Base-by-base conservation (phyloP, 164 flowering plant genomes). In the Brasenia schreberi region DNA sequence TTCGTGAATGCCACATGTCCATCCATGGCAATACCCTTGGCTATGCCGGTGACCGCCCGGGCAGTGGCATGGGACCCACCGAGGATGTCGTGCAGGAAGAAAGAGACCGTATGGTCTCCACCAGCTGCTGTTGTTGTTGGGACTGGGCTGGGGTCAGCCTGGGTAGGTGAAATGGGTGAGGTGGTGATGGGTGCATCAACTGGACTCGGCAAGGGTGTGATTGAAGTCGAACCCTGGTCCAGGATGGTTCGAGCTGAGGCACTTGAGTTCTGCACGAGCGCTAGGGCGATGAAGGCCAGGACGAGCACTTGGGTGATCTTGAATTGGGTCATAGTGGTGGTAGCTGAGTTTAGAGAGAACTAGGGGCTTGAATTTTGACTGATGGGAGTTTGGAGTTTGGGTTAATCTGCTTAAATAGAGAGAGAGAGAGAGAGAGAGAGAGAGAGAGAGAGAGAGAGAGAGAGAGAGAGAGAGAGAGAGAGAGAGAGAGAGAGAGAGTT, bases 1-100 rank as follows among this genome's bases (percentile, higher is more conserved):
- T 83, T 87, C 49, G 88, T 84, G 42, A 89, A 89, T 1, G 96
- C 86, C 67, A 89, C 74, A 58, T 83, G 88, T n/a, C 86, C 91
- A 18, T 72, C 81, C 61, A 78, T 74, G 0, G 84, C 85, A 0
- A 87, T 77, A 72, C 82, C 83, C 59, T 81, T 64, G 5, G 84
- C 87, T 0, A 80, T 64, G 3, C 96, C 92, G 1, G 92, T 85
- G 5, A 84, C 82, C 0, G 87, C 87, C 66, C 69, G 62, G 5
- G 91, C 93, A 0, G 88, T 67, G 42, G 92, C 81, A 64, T 74
- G 73, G 6, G 83, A 65, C 14, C 85, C 85, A 1, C 83, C 82
- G 0, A 76, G 73, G 14, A 81, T 77, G 72, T 83, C 81, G 18
- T 81, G 85, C 84, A 81, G 77, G 75, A 78, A 84, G 74, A 82